Evolutionary conservation across 2,329 filamentous ascomycete species (phyloP).

Genomic region (Setomelanomma holmii): DNA sequence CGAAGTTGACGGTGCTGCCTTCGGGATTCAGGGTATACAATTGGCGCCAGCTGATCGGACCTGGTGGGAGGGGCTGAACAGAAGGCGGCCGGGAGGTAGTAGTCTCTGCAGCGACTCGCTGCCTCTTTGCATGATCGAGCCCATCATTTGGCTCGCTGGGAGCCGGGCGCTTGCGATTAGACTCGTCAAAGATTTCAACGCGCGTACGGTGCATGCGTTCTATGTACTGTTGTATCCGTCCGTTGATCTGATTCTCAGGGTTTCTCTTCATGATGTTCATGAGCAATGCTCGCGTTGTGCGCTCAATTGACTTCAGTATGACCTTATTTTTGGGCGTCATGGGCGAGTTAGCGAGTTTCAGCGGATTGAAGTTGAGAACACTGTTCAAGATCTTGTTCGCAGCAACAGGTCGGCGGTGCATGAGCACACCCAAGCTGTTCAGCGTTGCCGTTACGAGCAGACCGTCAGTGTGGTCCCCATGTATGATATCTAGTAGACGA

Average conservation of each 20-base stretch:
- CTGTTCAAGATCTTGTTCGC: constrained; percentile 85
- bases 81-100: constrained; percentile 52
- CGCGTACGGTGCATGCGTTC: constrained; percentile 82
- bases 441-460: constrained; percentile 89
- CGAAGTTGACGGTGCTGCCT: constrained; percentile 76
- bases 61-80: constrained; percentile 75
- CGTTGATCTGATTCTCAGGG: constrained; percentile 75
- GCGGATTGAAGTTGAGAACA: constrained; percentile 88
- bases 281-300: constrained; percentile 84
- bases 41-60: constrained; percentile 79
- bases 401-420: constrained; percentile 80
- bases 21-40: constrained; percentile 86
- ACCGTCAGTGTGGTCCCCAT: constrained; percentile 87
- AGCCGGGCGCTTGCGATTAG: constrained; percentile 76
- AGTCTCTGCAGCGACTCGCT: constrained; percentile 68
- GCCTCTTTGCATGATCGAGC: constrained; percentile 80
- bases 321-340: constrained; percentile 82
- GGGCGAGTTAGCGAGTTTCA: constrained; percentile 78
- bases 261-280: constrained; percentile 85
- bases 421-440: constrained; percentile 83
- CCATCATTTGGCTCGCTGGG: constrained; percentile 74
- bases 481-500: constrained; percentile 81
- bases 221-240: constrained; percentile 85
- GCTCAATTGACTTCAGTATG: constrained; percentile 90
- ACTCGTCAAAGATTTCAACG: constrained; percentile 80